Evolutionary conservation across 441 rosid species (phyloP).

Genomic region (Mallotus repandus): DNA sequence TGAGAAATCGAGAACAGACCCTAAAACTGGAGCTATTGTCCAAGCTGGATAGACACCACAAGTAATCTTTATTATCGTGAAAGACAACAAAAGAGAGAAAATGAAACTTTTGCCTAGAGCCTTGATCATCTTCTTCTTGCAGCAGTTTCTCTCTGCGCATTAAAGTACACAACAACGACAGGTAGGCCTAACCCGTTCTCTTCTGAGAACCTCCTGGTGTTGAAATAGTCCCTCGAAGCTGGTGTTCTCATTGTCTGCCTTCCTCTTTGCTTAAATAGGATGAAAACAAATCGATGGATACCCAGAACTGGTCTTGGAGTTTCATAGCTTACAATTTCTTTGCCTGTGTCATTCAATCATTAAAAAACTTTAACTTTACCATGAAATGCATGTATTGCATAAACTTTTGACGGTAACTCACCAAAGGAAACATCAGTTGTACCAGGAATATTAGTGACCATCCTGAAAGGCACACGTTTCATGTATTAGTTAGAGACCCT

Average conservation of each 20-base stretch:
- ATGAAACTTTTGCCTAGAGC: neutral
- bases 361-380: neutral
- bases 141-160: constrained; percentile 83
- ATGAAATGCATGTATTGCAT: neutral
- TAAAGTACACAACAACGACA: constrained; percentile 73
- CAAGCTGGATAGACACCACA: too few species aligned
- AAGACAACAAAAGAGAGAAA: neutral
- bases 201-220: constrained; percentile 63
- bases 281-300: constrained; percentile 76
- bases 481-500: neutral
- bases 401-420: neutral
- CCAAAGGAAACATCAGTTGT: constrained; percentile 53
- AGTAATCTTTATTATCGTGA: neutral
- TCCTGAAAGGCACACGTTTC: constrained; percentile 43
- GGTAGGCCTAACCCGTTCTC: constrained; percentile 70
- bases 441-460: constrained; percentile 89
- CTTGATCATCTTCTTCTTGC: constrained; percentile 53
- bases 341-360: constrained; percentile 41
- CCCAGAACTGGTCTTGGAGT: constrained; percentile 83
- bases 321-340: constrained; percentile 59
- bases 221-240: constrained; percentile 58
- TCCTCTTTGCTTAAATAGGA: constrained; percentile 73
- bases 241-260: constrained; percentile 69
- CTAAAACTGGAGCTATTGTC: too few species aligned
- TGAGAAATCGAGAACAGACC: too few species aligned